A percentile compares a stretch with the other conserved stretches of the same genome.
These are phyloP conservation scores for Thecamonas trahens DNA, from an alignment of 78 protist genomes.

Conservation along the genomic window DNA sequence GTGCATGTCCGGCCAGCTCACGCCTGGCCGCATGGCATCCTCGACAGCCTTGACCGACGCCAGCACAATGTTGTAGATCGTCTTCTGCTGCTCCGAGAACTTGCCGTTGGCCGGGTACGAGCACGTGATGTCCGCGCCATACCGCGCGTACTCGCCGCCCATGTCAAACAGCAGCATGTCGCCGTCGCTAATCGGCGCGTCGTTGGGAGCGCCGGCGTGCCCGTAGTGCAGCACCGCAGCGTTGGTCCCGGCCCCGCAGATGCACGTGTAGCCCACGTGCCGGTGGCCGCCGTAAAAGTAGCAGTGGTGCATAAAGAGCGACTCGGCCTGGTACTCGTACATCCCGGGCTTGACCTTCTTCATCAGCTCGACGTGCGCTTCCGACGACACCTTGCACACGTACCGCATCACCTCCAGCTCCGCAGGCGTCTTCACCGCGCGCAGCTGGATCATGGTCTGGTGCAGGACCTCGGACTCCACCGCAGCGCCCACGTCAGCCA, in stretches of 20 bases:
- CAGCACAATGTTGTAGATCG: slow-evolving; percentile 69
- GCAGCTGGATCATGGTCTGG: slow-evolving; percentile 34
- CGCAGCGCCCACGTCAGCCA: neutral
- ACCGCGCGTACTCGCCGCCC: slow-evolving; percentile 83
- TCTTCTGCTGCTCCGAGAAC: slow-evolving; percentile 63
- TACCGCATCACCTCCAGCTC: slow-evolving; percentile 62
- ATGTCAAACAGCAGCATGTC: slow-evolving; percentile 66
- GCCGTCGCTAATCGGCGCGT: slow-evolving; percentile 9
- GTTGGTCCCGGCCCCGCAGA: slow-evolving; percentile 61
- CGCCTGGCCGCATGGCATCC: slow-evolving; percentile 64
- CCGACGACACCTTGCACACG: slow-evolving; percentile 11
- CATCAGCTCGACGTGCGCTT: slow-evolving; percentile 62
- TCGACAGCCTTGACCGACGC: slow-evolving; percentile 13
- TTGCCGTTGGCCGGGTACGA: slow-evolving; percentile 77
- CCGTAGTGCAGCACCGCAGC: slow-evolving; percentile 72
- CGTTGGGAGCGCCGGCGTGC: slow-evolving; percentile 55
- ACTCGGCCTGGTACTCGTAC: slow-evolving; percentile 69
- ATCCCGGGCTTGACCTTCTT: slow-evolving; percentile 13
- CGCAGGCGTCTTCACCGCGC: slow-evolving; percentile 54
- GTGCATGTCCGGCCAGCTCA: slow-evolving; percentile 72
- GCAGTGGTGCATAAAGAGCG: slow-evolving; percentile 34
- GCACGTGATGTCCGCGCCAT: slow-evolving; percentile 78
- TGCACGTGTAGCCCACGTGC: slow-evolving; percentile 59
- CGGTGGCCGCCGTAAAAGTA: slow-evolving; percentile 52
- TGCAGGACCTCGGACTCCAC: neutral